These are phyloP conservation scores for Edaphochlamys debaryana DNA, from an alignment of 139 green algal species.

Conservation along the genomic window DNA sequence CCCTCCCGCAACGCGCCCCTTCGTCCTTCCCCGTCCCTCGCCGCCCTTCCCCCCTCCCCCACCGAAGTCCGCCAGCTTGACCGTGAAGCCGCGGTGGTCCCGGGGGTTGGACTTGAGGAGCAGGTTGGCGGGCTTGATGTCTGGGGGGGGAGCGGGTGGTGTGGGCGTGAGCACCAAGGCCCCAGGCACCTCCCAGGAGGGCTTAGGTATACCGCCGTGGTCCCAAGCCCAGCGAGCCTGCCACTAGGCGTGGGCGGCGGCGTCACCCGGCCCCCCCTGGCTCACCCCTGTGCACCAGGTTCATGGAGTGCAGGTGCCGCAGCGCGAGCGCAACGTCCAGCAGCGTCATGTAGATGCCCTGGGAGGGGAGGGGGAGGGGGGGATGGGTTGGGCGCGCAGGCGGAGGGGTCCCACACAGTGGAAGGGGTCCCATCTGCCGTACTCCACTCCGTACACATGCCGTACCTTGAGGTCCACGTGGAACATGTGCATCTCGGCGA, in stretches of 20 bases:
- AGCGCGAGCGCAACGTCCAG: constrained; percentile 35
- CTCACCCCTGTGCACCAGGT: constrained; percentile 33
- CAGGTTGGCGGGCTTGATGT: constrained; percentile 38
- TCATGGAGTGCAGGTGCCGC: constrained; percentile 22
- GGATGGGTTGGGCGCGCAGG: neutral
- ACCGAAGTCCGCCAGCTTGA: constrained; percentile 41
- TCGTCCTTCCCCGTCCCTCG: too few relatives aligned
- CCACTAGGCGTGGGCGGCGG: too few relatives aligned
- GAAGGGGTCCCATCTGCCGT: too few relatives aligned
- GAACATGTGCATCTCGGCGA: too few relatives aligned
- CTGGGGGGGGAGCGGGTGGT: neutral
- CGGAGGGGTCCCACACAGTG: neutral
- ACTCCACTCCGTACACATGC: too few relatives aligned
- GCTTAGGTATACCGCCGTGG: too few relatives aligned
- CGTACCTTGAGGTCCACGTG: neutral
- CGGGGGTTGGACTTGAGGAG: constrained; percentile 30
- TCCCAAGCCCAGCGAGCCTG: too few relatives aligned
- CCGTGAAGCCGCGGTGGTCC: constrained; percentile 32
- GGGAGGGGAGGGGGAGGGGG: neutral
- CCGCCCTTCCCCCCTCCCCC: too few relatives aligned
- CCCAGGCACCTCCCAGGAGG: too few relatives aligned
- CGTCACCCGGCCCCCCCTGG: neutral
- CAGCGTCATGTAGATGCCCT: constrained; percentile 30
- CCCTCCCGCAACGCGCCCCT: too few relatives aligned
- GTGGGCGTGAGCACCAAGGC: neutral